A percentile compares a stretch with the other conserved stretches of the same genome.
phyloP scores from a whole-genome alignment of 148 eudicot genomes.

The Vaccinium corymbosum region DNA sequence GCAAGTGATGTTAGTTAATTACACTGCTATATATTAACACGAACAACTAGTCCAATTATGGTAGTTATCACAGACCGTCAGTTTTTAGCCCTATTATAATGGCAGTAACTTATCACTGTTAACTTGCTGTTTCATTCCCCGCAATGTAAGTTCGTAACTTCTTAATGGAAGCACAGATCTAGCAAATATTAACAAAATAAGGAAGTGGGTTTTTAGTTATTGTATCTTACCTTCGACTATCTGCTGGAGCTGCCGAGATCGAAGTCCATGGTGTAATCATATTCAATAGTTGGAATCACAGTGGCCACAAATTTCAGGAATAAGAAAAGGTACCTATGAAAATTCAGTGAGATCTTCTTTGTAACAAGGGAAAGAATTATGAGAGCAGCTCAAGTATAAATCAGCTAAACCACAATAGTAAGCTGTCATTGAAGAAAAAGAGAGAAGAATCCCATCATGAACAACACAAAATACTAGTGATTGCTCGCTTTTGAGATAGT shows the following conservation, averaged over 20 bases:
- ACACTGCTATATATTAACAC: too few species aligned
- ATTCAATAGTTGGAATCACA: conserved; percentile 93
- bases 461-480: not conserved
- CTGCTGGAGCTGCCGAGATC: conserved; percentile 79
- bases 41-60: too few species aligned
- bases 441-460: too few species aligned
- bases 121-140: not conserved
- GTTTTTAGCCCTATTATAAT: too few species aligned
- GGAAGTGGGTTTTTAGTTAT: not conserved
- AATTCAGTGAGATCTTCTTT: not conserved
- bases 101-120: too few species aligned
- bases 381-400: not conserved
- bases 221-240: conserved; percentile 35
- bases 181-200: too few species aligned
- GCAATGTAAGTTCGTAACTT: not conserved
- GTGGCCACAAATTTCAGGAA: conserved; percentile 96
- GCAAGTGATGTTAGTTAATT: too few species aligned
- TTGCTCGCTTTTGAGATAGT: conserved; percentile 47
- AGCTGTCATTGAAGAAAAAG: not conserved
- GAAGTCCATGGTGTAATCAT: conserved; percentile 97
- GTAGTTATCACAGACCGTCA: too few species aligned
- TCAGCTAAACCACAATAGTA: not conserved
- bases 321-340: conserved; percentile 78
- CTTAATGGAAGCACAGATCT: not conserved
- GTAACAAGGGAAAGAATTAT: not conserved